A percentile compares a stretch with the other conserved stretches of the same genome.
phyloP scores from a whole-genome alignment of 495 filamentous ascomycete genomes.

The Hypoxylon fuscum region DNA sequence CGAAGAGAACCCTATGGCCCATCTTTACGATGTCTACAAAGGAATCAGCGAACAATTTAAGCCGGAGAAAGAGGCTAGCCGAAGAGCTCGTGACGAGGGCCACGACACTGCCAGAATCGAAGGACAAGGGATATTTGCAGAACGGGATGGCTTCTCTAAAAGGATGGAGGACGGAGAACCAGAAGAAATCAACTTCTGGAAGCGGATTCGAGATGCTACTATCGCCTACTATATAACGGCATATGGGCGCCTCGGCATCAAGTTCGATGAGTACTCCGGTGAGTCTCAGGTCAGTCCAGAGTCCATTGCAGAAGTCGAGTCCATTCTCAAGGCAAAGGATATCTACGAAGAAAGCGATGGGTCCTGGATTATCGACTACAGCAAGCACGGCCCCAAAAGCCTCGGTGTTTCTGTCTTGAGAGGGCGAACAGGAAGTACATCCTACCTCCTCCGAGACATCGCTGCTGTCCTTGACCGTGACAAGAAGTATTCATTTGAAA shows the following conservation, averaged over 20 bases:
- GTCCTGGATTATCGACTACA: conserved; percentile 72
- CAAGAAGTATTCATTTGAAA: conserved; percentile 72
- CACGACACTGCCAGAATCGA: conserved; percentile 64
- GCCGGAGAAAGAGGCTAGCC: conserved; percentile 64
- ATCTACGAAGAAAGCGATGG: conserved; percentile 72
- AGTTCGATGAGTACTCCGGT: conserved; percentile 75
- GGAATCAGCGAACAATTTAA: conserved; percentile 66
- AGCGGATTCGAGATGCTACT: conserved; percentile 70
- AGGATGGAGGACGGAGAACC: conserved; percentile 72
- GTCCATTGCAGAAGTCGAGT: conserved; percentile 62
- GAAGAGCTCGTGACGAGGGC: conserved; percentile 62
- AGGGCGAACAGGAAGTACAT: conserved; percentile 72
- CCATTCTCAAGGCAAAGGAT: conserved; percentile 64
- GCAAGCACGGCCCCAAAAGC: conserved; percentile 70
- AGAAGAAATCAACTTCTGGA: conserved; percentile 70
- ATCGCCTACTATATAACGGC: conserved; percentile 70
- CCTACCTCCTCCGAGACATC: conserved; percentile 79
- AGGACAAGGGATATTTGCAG: conserved; percentile 61
- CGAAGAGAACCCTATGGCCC: conserved; percentile 71
- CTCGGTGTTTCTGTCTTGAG: conserved; percentile 74
- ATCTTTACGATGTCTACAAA: conserved; percentile 75
- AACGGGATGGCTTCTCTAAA: conserved; percentile 73
- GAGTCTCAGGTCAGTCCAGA: conserved; percentile 67
- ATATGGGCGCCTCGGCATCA: conserved; percentile 73
- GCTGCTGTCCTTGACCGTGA: conserved; percentile 70